Base-by-base conservation (phyloP, 1,284 basidiomycete species). In the Crucibulum cyathiforme region DNA sequence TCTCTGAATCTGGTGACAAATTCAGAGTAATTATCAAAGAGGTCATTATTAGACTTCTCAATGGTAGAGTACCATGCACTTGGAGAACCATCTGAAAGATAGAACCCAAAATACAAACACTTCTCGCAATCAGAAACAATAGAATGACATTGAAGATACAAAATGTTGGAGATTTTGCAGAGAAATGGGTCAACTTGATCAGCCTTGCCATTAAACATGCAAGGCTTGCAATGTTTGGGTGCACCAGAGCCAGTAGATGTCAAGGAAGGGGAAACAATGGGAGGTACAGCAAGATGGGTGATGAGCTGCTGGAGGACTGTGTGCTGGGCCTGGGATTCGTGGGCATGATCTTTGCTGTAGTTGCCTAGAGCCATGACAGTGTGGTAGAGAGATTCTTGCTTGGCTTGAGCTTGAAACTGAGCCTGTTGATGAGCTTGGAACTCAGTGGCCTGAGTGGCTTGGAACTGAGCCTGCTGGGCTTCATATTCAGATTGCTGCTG, bases 161-260 rank as follows among this genome's bases (percentile, higher is more conserved):
- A 31, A 2, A 5, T 5, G 5, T 31, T 2, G 2, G 2, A 2
- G 2, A 31, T 31, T 31, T 31, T 31, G 24, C 5, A 5, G 24
- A 31, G 2, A 31, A 31, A 31, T 5, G 5, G 5, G 24, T 31
- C 5, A 5, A 31, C 24, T 19, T 71, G 54, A 5, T 57, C 49
- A 19, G 59, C 38, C 5, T 45, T 47, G 34, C 62, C 64, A 41
- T 62, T 59, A 36, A 62, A 66, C 31, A 50, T 48, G 34, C 60
- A 56, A 37, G 64, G 64, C 39, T 66, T 54, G 24, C 58, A 53
- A 34, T 46, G 15, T 37, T 60, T 60, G n/a, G 53, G 51, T 0
- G 39, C 34, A 53, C 31, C 5, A 5, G 31, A 31, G 31, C 54
- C 10, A 9, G 5, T 6, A 15, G 53, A 12, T 39, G 13, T 41